Base-by-base conservation (phyloP, 352 stramenopile species). In the Discostella stelligera region DNA sequence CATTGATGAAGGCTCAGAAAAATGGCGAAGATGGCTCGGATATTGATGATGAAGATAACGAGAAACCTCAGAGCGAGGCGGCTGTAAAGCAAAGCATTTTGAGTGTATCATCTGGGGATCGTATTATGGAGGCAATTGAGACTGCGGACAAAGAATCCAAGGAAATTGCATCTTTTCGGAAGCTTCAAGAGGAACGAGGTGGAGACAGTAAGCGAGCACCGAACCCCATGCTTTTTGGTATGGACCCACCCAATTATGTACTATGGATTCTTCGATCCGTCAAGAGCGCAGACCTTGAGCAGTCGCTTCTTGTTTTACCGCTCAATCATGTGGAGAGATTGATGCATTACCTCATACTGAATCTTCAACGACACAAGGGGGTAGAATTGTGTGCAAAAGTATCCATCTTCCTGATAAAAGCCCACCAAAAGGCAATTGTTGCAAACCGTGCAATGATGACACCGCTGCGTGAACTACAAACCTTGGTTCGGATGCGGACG, bases 251-350 rank as follows among this genome's bases (percentile, higher is more conserved):
- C 16, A 93, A 95, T 70, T 98, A 98, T 85, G 83, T 98, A 16
- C 87, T 98, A 37, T 94, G 97, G 85, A 94, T 95, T 62, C 83
- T 99, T 48, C 95, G 85, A 68, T 85, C 82, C 13, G 94, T 99
- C 70, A 96, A 95, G 59, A 91, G 93, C 52, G 90, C 96, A 56
- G 96, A 99, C 67, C 93, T 99, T 79, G 97, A 99, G 80, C 95
- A 98, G 73, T 96, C 96, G 37, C 84, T 99, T 46, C 94, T 99
- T 60, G 93, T 99, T 60, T 86, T 99, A 39, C 95, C 97, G n/a
- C 94, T 99, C 48, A 94, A 96, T 74, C 95, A 98, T 84, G 93
- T 98, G 13, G 92, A 98, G 79, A 89, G 95, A 50, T 79, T 98
- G 49, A 94, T 98, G 59, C 89, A 93, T 62, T 94, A 98, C 79